A percentile compares a stretch with the other conserved stretches of the same genome.
Evolutionary conservation across 768 basidiomycete genomes (phyloP).

Genomic region (Rhizopogon salebrosus): DNA sequence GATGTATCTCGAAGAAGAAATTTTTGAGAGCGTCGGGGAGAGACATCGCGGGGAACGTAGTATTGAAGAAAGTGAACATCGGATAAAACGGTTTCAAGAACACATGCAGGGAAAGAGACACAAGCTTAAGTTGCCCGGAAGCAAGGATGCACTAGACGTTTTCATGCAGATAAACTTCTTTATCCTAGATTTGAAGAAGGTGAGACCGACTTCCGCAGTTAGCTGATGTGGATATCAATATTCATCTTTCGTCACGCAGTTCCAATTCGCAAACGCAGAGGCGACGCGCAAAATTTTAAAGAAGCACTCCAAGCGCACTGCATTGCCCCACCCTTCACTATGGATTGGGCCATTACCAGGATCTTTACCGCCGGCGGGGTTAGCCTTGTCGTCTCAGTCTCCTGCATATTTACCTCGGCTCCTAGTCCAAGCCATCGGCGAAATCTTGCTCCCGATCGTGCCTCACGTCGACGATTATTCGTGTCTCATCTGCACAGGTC

Average conservation of each 20-base stretch:
- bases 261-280: conserved; percentile 80
- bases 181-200: conserved; percentile 80
- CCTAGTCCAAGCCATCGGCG: conserved; percentile 78
- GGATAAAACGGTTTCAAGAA: conserved; percentile 58
- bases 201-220: conserved; percentile 16
- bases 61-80: conserved; percentile 63
- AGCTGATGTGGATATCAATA: neutral
- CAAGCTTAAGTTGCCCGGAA: conserved; percentile 53
- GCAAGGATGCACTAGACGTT: conserved; percentile 52
- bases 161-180: conserved; percentile 77
- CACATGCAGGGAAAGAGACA: conserved; percentile 46
- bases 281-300: conserved; percentile 91
- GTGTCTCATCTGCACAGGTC: conserved; percentile 82
- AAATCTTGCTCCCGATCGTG: conserved; percentile 75
- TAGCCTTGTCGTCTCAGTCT: conserved; percentile 19
- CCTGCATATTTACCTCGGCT: conserved; percentile 50
- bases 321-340: conserved; percentile 44
- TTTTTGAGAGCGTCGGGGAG: conserved; percentile 76
- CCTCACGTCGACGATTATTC: conserved; percentile 80
- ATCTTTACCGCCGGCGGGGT: conserved; percentile 23
- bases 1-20: conserved; percentile 77
- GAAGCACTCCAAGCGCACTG: conserved; percentile 89
- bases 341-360: conserved; percentile 10
- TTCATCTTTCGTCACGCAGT: conserved; percentile 34
- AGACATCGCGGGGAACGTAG: conserved; percentile 59